Conservation (phyloP, 495 filamentous ascomycete species). For the Xylaria sp. region DNA sequence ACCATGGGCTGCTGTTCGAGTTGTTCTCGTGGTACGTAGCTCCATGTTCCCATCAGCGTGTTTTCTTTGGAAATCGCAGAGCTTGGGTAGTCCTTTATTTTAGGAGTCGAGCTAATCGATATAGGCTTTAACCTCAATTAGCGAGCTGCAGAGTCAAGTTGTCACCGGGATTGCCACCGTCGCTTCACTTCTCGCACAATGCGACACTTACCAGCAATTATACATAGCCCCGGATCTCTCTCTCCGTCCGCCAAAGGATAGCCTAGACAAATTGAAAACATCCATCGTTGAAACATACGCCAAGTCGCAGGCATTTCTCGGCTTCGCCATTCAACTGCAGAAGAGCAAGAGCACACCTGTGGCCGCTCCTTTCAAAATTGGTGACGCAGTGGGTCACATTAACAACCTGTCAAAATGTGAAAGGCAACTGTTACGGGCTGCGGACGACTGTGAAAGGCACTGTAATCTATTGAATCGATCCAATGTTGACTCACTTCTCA, state of each 20-base stretch:
- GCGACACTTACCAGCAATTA: conserved; percentile 19
- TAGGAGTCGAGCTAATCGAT: neutral
- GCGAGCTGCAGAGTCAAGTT: neutral
- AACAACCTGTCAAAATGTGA: neutral
- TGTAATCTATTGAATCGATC: neutral
- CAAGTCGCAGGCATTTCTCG: neutral
- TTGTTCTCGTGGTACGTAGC: conserved; percentile 26
- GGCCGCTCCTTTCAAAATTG: neutral
- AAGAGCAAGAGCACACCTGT: neutral
- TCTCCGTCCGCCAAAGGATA: neutral
- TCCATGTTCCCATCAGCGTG: neutral
- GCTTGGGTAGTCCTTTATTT: neutral
- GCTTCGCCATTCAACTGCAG: neutral
- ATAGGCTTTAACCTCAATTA: neutral
- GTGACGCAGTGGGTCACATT: neutral
- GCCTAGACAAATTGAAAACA: neutral
- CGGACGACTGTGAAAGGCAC: neutral
- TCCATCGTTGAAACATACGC: neutral
- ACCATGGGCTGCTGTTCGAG: conserved; percentile 44
- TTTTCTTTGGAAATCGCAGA: neutral
- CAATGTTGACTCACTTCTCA: neutral
- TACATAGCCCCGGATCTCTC: conserved; percentile 2
- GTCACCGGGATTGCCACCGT: conserved; percentile 8
- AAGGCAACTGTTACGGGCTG: neutral
- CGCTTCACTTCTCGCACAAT: conserved; percentile 15